These are phyloP conservation scores for Cordyceps tenuipes DNA, from an alignment of 2,329 filamentous ascomycete genomes.

Conservation along the genomic window DNA sequence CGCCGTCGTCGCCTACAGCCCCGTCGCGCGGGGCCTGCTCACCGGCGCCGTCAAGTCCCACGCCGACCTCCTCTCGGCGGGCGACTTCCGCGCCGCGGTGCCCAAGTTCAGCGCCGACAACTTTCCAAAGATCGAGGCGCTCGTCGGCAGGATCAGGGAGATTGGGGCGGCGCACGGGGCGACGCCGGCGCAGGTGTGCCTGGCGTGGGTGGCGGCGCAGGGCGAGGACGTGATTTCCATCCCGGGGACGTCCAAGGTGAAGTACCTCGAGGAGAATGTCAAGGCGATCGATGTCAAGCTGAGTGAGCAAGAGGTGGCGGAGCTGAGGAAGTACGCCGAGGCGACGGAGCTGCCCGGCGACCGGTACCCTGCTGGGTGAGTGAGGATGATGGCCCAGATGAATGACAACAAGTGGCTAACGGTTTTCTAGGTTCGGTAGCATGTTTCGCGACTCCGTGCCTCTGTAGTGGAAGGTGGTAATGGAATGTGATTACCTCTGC, in stretches of 20 bases:
- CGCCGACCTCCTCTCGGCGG: slow-evolving; percentile 36
- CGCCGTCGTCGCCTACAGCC: slow-evolving; percentile 48
- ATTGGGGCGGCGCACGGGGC: slow-evolving; percentile 45
- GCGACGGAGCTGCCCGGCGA: slow-evolving; percentile 22
- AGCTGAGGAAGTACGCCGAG: slow-evolving; percentile 23
- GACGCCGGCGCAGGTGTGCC: slow-evolving; percentile 48
- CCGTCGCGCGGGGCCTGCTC: slow-evolving; percentile 51
- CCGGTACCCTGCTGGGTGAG: slow-evolving; percentile 15
- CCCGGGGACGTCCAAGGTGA: slow-evolving; percentile 39
- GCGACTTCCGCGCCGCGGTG: slow-evolving; percentile 31
- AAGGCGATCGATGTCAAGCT: slow-evolving; percentile 25
- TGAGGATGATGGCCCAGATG: too few relatives aligned
- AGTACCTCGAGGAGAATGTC: slow-evolving; percentile 39
- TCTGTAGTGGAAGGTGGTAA: too few relatives aligned
- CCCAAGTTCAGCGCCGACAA: slow-evolving; percentile 17
- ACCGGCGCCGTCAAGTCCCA: slow-evolving; percentile 38
- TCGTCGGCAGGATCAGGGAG: slow-evolving; percentile 40
- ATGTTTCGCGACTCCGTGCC: too few relatives aligned
- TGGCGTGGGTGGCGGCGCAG: slow-evolving; percentile 57
- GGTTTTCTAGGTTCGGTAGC: too few relatives aligned
- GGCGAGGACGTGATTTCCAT: slow-evolving; percentile 54
- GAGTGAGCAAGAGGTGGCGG: slow-evolving; percentile 25
- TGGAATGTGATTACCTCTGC: too few relatives aligned
- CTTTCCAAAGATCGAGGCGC: slow-evolving; percentile 38
- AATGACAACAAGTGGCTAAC: too few relatives aligned